Evolutionary conservation across 2,329 filamentous ascomycete genomes (phyloP).

Genomic region (Fusarium sp.): DNA sequence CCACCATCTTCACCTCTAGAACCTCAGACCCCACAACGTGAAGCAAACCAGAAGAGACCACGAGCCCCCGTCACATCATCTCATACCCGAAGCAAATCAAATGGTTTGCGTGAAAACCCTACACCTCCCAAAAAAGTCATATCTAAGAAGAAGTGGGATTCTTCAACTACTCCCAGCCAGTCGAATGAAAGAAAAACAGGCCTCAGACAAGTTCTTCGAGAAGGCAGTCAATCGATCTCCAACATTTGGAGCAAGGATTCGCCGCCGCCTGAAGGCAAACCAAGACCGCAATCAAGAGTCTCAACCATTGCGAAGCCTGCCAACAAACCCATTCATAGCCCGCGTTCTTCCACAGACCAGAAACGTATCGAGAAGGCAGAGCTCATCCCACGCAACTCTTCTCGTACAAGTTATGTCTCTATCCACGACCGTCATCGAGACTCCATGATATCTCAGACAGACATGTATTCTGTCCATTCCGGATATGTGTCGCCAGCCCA

Average conservation of each 20-base stretch:
- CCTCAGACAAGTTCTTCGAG: constrained; percentile 66
- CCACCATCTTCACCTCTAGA: constrained; percentile 29
- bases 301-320: constrained; percentile 29
- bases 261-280: constrained; percentile 45
- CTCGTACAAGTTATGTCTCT: constrained; percentile 64
- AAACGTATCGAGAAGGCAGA: constrained; percentile 45
- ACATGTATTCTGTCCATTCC: constrained; percentile 66
- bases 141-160: constrained; percentile 46
- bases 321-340: constrained; percentile 15
- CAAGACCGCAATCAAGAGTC: constrained; percentile 46
- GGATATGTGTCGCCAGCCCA: constrained; percentile 59
- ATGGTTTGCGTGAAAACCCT: constrained; percentile 40
- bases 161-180: constrained; percentile 16
- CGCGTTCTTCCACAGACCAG: constrained; percentile 17
- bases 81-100: constrained; percentile 49
- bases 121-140: constrained; percentile 25
- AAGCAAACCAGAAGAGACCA: constrained; percentile 46
- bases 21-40: constrained; percentile 32
- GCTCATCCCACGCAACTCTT: constrained; percentile 56
- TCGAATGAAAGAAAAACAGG: constrained; percentile 60
- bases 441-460: constrained; percentile 69
- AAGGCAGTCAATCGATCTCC: constrained; percentile 62
- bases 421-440: constrained; percentile 65
- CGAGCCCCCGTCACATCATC: constrained; percentile 35
- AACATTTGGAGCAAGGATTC: constrained; percentile 66